Evolutionary conservation across 495 filamentous ascomycete species (phyloP).

Genomic region (Sabuloglossum arenarium): DNA sequence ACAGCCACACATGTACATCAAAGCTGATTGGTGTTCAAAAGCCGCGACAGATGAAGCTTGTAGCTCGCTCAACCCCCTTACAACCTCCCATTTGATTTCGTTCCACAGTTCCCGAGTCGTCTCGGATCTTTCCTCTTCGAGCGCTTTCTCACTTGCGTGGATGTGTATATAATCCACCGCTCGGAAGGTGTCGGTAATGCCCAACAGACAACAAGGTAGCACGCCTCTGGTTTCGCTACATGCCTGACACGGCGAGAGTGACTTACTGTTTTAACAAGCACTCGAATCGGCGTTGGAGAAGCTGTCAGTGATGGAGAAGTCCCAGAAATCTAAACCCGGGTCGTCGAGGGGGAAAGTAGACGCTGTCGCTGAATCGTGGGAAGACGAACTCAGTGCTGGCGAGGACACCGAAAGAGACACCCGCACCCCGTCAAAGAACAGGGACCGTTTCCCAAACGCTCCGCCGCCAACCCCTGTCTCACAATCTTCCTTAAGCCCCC

Average conservation of each 20-base stretch:
- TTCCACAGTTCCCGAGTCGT: not conserved
- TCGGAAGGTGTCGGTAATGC: not conserved
- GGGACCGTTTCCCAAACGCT: not conserved
- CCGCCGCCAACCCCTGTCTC: slow-evolving; percentile 4
- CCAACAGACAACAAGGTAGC: not conserved
- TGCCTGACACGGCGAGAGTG: not conserved
- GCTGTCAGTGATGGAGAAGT: not conserved
- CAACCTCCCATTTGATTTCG: not conserved
- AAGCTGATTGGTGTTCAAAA: not conserved
- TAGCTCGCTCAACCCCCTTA: not conserved
- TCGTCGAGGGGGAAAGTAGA: not conserved
- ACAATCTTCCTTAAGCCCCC: not conserved
- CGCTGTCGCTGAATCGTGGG: slow-evolving; percentile 4
- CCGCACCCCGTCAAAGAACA: not conserved
- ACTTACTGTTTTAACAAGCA: not conserved
- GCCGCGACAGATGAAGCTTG: not conserved
- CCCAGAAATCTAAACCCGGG: not conserved
- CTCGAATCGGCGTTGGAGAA: not conserved
- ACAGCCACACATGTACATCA: no score
- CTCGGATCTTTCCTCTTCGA: slow-evolving; percentile 21
- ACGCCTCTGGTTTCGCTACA: not conserved
- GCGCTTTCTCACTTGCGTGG: not conserved
- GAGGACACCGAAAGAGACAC: slow-evolving; percentile 2
- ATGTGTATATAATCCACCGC: not conserved
- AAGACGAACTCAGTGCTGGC: slow-evolving; percentile 3